Conservation (phyloP, 768 basidiomycete species). For the Suillus paluster region DNA sequence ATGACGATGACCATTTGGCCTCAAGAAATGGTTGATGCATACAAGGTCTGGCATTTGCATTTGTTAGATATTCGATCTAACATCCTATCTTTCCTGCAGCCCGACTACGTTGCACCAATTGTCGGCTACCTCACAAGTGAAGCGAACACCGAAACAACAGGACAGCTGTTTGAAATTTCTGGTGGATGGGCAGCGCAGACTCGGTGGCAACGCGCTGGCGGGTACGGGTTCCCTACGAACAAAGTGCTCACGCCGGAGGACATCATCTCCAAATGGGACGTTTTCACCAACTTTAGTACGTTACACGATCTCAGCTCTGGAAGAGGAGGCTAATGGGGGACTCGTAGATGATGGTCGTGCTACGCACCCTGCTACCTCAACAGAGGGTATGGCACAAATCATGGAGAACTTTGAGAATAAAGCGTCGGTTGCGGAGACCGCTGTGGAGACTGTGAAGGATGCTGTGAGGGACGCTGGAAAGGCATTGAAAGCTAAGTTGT, state of each 20-base stretch:
- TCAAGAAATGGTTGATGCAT: conserved; percentile 85
- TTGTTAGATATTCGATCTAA: not conserved
- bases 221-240: conserved; percentile 85
- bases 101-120: conserved; percentile 90
- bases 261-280: conserved; percentile 76
- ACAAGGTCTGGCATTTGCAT: conserved; percentile 60
- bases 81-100: conserved; percentile 45
- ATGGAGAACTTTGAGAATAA: conserved; percentile 59
- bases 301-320: conserved; percentile 7
- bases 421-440: conserved; percentile 38
- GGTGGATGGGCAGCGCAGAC: conserved; percentile 94
- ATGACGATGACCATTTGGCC: conserved; percentile 91
- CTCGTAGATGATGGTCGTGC: conserved; percentile 74
- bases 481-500: conserved; percentile 56
- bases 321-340: conserved; percentile 4
- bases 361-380: conserved; percentile 75
- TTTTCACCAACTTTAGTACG: conserved; percentile 85
- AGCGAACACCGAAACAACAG: conserved; percentile 75
- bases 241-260: conserved; percentile 79
- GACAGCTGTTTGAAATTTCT: conserved; percentile 81
- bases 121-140: conserved; percentile 89
- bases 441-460: conserved; percentile 56
- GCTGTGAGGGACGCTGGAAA: conserved; percentile 50
- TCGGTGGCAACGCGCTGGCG: conserved; percentile 91
- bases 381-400: conserved; percentile 80